Conservation (phyloP, 1,139 yeast genomes). For the Debaryomycetaceae sp. region DNA sequence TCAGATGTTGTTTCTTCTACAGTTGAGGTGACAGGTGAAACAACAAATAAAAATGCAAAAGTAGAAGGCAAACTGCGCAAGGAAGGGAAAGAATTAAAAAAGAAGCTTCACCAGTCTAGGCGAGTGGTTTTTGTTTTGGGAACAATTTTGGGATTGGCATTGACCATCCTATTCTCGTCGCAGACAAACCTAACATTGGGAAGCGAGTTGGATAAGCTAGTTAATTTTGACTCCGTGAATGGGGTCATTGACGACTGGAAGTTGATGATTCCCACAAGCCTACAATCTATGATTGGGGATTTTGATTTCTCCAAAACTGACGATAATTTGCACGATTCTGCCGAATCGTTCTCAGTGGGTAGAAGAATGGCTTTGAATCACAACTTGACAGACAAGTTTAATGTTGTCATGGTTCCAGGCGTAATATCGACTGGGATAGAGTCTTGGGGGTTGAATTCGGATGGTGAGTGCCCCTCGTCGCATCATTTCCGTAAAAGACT, state of each 20-base stretch:
- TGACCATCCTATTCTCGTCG: constrained; percentile 63
- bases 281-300: constrained; percentile 60
- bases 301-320: constrained; percentile 31
- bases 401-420: constrained; percentile 93
- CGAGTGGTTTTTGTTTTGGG: constrained; percentile 53
- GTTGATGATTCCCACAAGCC: constrained; percentile 61
- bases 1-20: not conserved
- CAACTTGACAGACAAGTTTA: constrained; percentile 56
- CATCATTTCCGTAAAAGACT: constrained; percentile 84
- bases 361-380: constrained; percentile 52
- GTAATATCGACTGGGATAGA: constrained; percentile 94
- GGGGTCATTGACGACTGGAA: constrained; percentile 62
- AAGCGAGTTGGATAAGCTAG: constrained; percentile 50
- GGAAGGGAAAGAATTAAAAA: constrained; percentile 14
- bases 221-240: constrained; percentile 50
- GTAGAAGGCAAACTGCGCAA: not conserved
- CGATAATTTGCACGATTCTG: constrained; percentile 47
- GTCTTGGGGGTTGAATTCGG: constrained; percentile 71
- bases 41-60: not conserved
- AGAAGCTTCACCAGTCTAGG: constrained; percentile 35
- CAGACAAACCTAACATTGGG: constrained; percentile 37
- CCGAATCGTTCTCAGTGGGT: constrained; percentile 89
- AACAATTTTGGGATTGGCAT: constrained; percentile 61
- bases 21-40: not conserved
- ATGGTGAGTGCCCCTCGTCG: constrained; percentile 74